Conservation (phyloP, 345 rosid species). For the Pelargonium nanum region DNA sequence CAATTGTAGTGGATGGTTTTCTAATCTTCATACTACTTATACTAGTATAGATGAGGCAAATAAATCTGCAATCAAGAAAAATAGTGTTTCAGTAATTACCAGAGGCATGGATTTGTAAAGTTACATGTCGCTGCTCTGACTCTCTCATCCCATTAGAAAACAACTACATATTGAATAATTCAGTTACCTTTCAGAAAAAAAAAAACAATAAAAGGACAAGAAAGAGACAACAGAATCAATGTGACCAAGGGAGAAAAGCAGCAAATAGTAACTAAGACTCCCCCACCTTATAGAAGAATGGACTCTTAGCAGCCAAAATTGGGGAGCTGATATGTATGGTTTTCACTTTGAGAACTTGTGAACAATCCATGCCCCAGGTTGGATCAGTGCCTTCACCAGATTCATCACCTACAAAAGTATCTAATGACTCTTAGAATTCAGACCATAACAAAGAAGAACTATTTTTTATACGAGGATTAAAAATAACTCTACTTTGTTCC, state of each 20-base stretch:
- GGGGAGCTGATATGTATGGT: slow-evolving; percentile 65
- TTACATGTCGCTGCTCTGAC: slow-evolving; percentile 55
- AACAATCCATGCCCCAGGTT: slow-evolving; percentile 28
- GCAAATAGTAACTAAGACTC: neutral
- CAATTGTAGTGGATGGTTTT: too few species aligned
- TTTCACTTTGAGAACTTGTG: slow-evolving; percentile 35
- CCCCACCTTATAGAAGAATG: slow-evolving; percentile 62
- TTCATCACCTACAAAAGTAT: slow-evolving; percentile 29
- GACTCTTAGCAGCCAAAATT: slow-evolving; percentile 70
- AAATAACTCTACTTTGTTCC: too few species aligned
- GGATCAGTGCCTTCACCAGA: slow-evolving; percentile 18
- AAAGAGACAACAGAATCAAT: neutral
- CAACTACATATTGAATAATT: slow-evolving; percentile 34
- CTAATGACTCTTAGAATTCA: slow-evolving; percentile 1
- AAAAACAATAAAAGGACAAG: too few species aligned
- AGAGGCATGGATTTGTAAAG: slow-evolving; percentile 56
- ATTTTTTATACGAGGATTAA: neutral
- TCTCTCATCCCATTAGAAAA: slow-evolving; percentile 78
- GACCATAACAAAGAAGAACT: slow-evolving; percentile 3
- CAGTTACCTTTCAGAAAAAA: neutral
- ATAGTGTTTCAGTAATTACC: slow-evolving; percentile 25
- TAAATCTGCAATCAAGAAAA: neutral
- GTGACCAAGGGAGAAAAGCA: neutral
- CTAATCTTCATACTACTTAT: too few species aligned
- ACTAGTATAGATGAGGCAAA: neutral